Base-by-base conservation (phyloP, 2,329 filamentous ascomycete genomes). In the Dactylellina parvicollis region DNA sequence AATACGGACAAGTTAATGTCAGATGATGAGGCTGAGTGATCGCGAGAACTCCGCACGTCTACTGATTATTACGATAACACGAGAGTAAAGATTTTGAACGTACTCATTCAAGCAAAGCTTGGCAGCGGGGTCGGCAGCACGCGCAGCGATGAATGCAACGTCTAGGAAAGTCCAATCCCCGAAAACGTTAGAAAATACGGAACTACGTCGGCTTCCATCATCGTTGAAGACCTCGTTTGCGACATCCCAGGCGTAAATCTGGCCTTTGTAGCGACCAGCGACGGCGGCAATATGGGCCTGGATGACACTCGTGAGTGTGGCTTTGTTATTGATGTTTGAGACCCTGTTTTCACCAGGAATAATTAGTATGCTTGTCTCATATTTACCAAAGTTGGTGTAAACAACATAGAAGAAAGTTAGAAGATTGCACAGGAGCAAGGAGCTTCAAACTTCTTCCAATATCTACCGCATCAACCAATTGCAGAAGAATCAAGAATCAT, bases 251-350 rank as follows among this genome's bases (percentile, higher is more conserved):
- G 82, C 83, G 62, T 84, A 82, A 74, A 89, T 84, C 80, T 88
- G 86, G 76, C 87, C 87, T 81, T 86, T 87, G 79, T 86, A 90
- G 16, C 83, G 83, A 4, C 80, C 82, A 74, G 88, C 84, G 40
- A 88, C 80, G 1, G 83, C 85, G 8, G 81, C 83, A 78, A 89
- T 83, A 78, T 90, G 88, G 75, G 83, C 85, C 77, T 86, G 79
- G 74, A 89, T 85, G 38, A 87, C 86, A 12, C 79, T 73, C 30
- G 83, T 85, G 42, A 91, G 80, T 4, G 81, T 82, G 10, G 79
- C 77, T 40, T 20, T 65, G 65, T 83, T 83, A 78, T 87, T 84
- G 4, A 79, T 82, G 26, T 82, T 80, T 66, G n/a, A n/a, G n/a
- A n/a, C n/a, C n/a, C n/a, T n/a, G n/a, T n/a, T n/a, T n/a, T n/a